Base-by-base conservation (phyloP, 129 eudicot species). In the Oenanthe sinensis region DNA sequence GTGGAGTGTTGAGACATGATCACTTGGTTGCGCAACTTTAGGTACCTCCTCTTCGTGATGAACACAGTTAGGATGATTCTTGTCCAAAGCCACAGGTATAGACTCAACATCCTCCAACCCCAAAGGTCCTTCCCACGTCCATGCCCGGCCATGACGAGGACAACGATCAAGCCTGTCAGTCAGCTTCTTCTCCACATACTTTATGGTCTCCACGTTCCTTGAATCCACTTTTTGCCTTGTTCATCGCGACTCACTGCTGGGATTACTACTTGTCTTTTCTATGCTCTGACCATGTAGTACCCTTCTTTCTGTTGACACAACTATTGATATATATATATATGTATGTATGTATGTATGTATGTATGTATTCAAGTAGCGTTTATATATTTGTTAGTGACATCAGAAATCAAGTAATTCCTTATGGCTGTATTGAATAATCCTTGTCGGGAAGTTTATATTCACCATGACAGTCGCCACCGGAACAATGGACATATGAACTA, bases 101-200 rank as follows among this genome's bases (percentile, higher is more conserved):
- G 75, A 67, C 12, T 83, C 79, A 44, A 84, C 91, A 43, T 85
- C 75, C 75, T 74, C 86, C 55, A 77, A 79, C n/a, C 78, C 83
- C 0, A 80, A 81, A 0, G 97, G 97, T 9, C 98, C 98, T 73
- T 93, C 98, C 97, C 98, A 93, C 19, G 97, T 91, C 98, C 98
- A 6, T 87, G 93, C 1, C 94, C 97, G 33, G 28, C 91, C 92
- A 69, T 87, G 90, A 0, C 78, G 74, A 1, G 96, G 91, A 77
- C 85, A 96, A 6, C 96, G 93, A 26, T 93, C 94, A 19, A 83
- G 76, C 46, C 98, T 82, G 83, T 89, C 96, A 9, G 79, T 71
- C 16, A 90, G 85, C 65, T 89, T 93, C 85, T 87, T 87, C 71
- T 88, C 91, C 0, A 89, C 52, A 83, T 90, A 86, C 46, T 83